Conservation (phyloP, 805 yeast species). For the Starmerella riodocensis region DNA sequence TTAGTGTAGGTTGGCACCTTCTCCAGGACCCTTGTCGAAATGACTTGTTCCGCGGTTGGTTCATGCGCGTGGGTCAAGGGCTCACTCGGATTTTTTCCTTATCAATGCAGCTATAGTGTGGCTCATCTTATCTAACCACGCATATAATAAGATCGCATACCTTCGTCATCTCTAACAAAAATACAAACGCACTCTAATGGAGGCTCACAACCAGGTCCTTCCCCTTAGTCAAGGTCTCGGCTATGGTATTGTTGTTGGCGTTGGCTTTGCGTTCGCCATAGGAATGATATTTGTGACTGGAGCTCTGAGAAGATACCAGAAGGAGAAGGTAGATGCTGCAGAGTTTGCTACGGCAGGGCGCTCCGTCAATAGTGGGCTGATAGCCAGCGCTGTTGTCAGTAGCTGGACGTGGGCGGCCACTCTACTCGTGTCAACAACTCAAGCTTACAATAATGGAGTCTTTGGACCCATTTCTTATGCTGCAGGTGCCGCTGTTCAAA, state of each 20-base stretch:
- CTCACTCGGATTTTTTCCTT: too few species aligned
- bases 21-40: too few species aligned
- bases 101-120: too few species aligned
- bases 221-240: constrained; percentile 67
- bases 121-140: background rate
- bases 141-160: background rate
- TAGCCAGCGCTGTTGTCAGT: constrained; percentile 81
- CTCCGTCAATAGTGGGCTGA: constrained; percentile 69
- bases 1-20: too few species aligned
- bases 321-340: constrained; percentile 80
- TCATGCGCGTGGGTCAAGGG: constrained; percentile 8
- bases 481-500: constrained; percentile 83
- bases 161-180: background rate
- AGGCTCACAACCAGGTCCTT: constrained; percentile 9
- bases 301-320: constrained; percentile 61
- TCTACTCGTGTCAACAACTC: constrained; percentile 58
- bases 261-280: constrained; percentile 51
- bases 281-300: constrained; percentile 71
- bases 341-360: constrained; percentile 91
- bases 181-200: background rate
- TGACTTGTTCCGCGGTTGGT: constrained; percentile 5
- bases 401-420: constrained; percentile 95
- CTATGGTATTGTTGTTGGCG: constrained; percentile 74
- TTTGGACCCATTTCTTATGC: constrained; percentile 77
- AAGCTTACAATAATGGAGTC: constrained; percentile 66